Conservation (phyloP, 2,329 filamentous ascomycete genomes). For the Fusarium sambucinum region DNA sequence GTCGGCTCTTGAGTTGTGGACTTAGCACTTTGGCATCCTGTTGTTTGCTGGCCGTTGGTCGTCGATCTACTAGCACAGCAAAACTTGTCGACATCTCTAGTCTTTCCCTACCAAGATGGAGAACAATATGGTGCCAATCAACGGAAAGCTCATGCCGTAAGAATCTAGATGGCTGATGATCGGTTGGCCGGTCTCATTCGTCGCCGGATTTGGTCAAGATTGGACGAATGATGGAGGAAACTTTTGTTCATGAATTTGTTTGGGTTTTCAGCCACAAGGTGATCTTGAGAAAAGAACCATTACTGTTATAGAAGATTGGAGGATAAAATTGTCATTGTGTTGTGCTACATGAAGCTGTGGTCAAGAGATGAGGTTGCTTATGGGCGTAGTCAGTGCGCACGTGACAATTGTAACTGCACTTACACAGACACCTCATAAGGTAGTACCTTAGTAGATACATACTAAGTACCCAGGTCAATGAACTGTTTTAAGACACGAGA, state of each 20-base stretch:
- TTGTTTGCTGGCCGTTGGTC: not conserved
- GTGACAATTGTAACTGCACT: slow-evolving; percentile 9
- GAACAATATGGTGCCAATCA: not conserved
- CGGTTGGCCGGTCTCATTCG: slow-evolving; percentile 22
- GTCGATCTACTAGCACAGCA: not conserved
- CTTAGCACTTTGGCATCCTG: slow-evolving; percentile 21
- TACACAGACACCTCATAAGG: not conserved
- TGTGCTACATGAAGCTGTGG: not conserved
- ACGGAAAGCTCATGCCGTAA: slow-evolving; percentile 1
- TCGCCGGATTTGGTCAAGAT: slow-evolving; percentile 41
- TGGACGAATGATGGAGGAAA: slow-evolving; percentile 13
- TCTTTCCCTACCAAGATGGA: not conserved
- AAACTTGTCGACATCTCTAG: not conserved
- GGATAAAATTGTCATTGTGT: not conserved
- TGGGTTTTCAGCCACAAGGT: slow-evolving; percentile 14
- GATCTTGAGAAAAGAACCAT: not conserved
- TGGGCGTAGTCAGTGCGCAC: not conserved
- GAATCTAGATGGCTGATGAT: slow-evolving; percentile 26
- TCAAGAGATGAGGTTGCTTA: slow-evolving; percentile 11
- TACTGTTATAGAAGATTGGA: slow-evolving; percentile 1
- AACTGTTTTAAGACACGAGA: not conserved
- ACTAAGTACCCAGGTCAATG: not conserved
- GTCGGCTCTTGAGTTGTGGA: not conserved
- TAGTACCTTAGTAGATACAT: too few species aligned
- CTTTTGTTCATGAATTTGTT: slow-evolving; percentile 4